Conservation (phyloP, 2,329 filamentous ascomycete genomes). For the Spiromastix sp. region DNA sequence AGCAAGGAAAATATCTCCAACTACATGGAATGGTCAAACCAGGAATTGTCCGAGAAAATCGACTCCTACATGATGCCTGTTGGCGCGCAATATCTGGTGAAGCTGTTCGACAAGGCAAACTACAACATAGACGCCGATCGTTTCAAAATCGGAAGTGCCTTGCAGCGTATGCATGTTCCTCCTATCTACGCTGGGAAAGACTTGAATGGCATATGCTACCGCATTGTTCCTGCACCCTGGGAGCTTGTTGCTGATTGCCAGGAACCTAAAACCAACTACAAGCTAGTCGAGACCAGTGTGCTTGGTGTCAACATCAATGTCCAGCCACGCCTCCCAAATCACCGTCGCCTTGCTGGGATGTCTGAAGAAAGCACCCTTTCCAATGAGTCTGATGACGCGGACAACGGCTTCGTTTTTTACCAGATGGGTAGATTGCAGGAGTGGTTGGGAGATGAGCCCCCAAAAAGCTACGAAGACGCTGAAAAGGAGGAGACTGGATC, state of each 20-base stretch:
- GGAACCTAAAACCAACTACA: background rate
- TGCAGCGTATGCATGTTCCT: constrained; percentile 1
- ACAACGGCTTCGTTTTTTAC: constrained; percentile 5
- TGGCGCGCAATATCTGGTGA: too few species aligned
- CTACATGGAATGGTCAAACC: too few species aligned
- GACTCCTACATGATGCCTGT: too few species aligned
- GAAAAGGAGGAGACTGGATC: background rate
- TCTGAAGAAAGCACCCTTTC: constrained; percentile 5
- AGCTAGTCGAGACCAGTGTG: background rate
- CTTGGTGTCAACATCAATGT: constrained; percentile 7
- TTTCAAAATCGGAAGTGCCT: background rate
- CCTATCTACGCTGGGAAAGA: constrained; percentile 4
- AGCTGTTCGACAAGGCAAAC: constrained; percentile 4
- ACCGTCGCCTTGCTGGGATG: background rate
- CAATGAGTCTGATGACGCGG: constrained; percentile 6
- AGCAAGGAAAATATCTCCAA: too few species aligned
- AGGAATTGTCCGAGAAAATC: too few species aligned
- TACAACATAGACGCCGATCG: constrained; percentile 5
- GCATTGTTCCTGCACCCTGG: constrained; percentile 3
- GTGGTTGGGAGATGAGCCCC: background rate
- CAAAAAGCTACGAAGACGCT: too few species aligned
- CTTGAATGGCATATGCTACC: background rate
- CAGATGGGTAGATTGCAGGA: constrained; percentile 6
- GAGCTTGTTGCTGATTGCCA: constrained; percentile 1
- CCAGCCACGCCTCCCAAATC: constrained; percentile 3